phyloP scores from a whole-genome alignment of 2,329 filamentous ascomycete species.

The Aspergillus hiratsukae region DNA sequence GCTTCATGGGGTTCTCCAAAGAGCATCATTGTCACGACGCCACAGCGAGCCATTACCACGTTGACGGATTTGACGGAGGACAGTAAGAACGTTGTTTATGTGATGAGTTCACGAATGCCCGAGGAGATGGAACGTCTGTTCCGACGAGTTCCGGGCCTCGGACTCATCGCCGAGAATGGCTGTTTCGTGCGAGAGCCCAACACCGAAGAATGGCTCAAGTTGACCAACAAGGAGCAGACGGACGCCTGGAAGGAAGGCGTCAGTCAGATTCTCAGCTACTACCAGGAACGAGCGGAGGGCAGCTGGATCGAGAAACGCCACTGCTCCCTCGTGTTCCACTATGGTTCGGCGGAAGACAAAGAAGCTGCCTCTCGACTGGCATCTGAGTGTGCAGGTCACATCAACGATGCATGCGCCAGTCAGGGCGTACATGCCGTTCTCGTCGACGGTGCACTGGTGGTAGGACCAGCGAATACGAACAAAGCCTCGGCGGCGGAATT shows the following conservation, averaged over 20 bases:
- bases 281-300: conserved; percentile 81
- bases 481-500: conserved; percentile 77
- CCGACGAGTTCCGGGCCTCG: conserved; percentile 74
- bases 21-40: conserved; percentile 79
- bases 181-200: conserved; percentile 77
- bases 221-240: conserved; percentile 68
- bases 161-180: conserved; percentile 90
- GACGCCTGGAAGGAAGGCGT: conserved; percentile 79
- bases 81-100: conserved; percentile 77
- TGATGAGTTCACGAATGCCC: conserved; percentile 85
- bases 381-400: conserved; percentile 85
- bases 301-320: conserved; percentile 87
- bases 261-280: conserved; percentile 78
- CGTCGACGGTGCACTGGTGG: conserved; percentile 72
- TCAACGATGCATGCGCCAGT: conserved; percentile 85
- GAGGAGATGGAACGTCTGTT: conserved; percentile 87
- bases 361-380: conserved; percentile 73
- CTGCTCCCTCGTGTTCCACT: conserved; percentile 87
- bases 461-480: conserved; percentile 81
- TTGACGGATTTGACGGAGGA: conserved; percentile 78
- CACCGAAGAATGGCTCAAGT: conserved; percentile 67
- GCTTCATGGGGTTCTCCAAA: conserved; percentile 81
- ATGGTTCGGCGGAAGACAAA: conserved; percentile 74
- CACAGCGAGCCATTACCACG: conserved; percentile 77
- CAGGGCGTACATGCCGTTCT: conserved; percentile 81